Conservation (phyloP, 1,139 yeast genomes). For the Saccharomyces hybrid region DNA sequence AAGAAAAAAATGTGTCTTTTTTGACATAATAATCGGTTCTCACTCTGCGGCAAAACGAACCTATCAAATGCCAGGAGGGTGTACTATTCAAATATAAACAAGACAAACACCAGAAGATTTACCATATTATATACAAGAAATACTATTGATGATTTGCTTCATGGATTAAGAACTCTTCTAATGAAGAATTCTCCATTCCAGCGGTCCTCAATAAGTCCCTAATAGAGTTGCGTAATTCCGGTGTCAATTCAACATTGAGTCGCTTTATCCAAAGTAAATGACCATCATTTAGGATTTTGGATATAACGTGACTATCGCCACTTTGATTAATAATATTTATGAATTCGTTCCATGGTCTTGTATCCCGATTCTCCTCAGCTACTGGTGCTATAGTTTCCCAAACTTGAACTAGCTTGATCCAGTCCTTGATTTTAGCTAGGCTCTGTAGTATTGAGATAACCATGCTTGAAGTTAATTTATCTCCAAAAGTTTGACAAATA, state of each 20-base stretch:
- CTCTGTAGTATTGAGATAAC: constrained; percentile 14
- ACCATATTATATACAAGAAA: neutral
- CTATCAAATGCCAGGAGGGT: neutral
- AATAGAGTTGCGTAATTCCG: constrained; percentile 8
- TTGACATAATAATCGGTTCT: neutral
- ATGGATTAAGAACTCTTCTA: neutral
- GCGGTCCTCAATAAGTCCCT: neutral
- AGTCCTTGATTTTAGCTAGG: constrained; percentile 16
- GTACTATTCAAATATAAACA: neutral
- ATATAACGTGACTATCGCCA: constrained; percentile 11
- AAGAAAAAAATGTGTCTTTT: neutral
- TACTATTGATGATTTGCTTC: neutral
- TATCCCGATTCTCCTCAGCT: constrained; percentile 13
- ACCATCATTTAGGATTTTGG: constrained; percentile 19
- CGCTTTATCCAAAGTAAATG: constrained; percentile 24
- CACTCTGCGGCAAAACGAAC: neutral
- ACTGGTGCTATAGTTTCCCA: constrained; percentile 17
- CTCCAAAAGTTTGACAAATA: constrained; percentile 9
- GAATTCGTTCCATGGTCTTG: constrained; percentile 25
- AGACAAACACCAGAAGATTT: neutral
- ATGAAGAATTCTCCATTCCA: neutral
- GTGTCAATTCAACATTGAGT: constrained; percentile 15
- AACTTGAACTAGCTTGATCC: constrained; percentile 18
- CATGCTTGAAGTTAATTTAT: constrained; percentile 9
- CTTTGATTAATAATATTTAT: constrained; percentile 15